These are phyloP conservation scores for Paecilomyces dactylethromorphus DNA, from an alignment of 2,329 filamentous ascomycete genomes.

Conservation along the genomic window DNA sequence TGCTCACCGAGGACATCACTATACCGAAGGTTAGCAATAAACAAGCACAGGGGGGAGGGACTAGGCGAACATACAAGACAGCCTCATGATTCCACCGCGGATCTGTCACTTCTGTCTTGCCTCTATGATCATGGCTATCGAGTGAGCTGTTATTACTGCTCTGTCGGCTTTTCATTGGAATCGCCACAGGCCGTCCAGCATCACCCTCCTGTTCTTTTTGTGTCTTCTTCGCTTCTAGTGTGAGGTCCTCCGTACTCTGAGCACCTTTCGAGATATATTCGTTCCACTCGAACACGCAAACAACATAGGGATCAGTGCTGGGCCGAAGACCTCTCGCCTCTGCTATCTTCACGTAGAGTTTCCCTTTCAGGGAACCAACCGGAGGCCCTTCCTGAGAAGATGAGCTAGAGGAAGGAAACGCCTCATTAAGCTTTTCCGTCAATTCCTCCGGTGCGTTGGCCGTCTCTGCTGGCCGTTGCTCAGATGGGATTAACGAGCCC, in stretches of 20 bases:
- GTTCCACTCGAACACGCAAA: constrained; percentile 93
- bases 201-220: constrained; percentile 65
- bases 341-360: constrained; percentile 79
- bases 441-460: constrained; percentile 28
- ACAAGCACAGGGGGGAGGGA: background rate
- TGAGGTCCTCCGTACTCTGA: constrained; percentile 53
- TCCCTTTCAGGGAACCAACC: constrained; percentile 70
- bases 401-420: constrained; percentile 21
- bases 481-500: constrained; percentile 10
- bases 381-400: constrained; percentile 46
- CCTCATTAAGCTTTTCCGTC: constrained; percentile 29
- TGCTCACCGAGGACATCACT: constrained; percentile 92
- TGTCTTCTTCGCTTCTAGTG: constrained; percentile 54
- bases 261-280: constrained; percentile 91
- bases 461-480: constrained; percentile 13
- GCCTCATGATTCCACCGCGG: constrained; percentile 96
- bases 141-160: constrained; percentile 87
- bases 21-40: constrained; percentile 18
- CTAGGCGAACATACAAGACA: constrained; percentile 65
- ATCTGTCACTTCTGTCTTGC: constrained; percentile 64
- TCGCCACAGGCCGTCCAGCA: constrained; percentile 78
- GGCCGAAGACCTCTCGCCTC: constrained; percentile 77
- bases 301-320: constrained; percentile 85
- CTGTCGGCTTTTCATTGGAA: constrained; percentile 93
- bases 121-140: constrained; percentile 54